Evolutionary conservation across 352 stramenopile genomes (phyloP).

Genomic region (Blastocystis sp.): DNA sequence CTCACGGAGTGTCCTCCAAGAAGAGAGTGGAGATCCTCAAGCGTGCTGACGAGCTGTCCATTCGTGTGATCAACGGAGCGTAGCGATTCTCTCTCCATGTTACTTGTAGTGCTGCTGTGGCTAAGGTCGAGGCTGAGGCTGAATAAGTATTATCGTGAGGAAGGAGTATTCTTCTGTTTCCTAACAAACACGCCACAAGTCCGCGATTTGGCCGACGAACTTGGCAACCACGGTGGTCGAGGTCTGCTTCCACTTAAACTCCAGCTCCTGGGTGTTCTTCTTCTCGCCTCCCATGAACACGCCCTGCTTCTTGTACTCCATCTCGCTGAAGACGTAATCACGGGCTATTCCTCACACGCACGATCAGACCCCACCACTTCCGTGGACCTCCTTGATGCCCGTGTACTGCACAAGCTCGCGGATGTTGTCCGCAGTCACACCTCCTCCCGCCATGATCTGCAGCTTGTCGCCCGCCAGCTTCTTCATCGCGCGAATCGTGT

Average conservation of each 20-base stretch:
- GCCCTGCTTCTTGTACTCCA: slow-evolving; percentile 46
- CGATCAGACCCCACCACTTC: slow-evolving; percentile 6
- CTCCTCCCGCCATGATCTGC: slow-evolving; percentile 43
- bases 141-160: not conserved
- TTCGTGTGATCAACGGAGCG: too few species aligned
- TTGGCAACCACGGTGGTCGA: not conserved
- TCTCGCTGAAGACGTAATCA: slow-evolving; percentile 20
- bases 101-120: too few species aligned
- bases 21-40: too few species aligned
- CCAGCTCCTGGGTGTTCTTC: slow-evolving; percentile 55
- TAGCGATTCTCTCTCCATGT: too few species aligned
- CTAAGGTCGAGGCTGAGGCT: too few species aligned
- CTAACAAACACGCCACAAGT: not conserved
- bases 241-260: slow-evolving; percentile 56
- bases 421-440: slow-evolving; percentile 28
- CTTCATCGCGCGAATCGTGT: slow-evolving; percentile 36
- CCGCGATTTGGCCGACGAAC: not conserved
- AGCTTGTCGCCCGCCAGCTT: not conserved
- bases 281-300: slow-evolving; percentile 63
- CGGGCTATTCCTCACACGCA: not conserved
- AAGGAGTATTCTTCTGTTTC: not conserved
- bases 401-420: slow-evolving; percentile 36
- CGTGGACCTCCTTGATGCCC: slow-evolving; percentile 33
- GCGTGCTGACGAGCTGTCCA: too few species aligned
- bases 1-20: too few species aligned